Evolutionary conservation across 2,329 filamentous ascomycete genomes (phyloP), one percentile per base, ranked within the genome.

Genomic region (Grosmannia huntii): DNA sequence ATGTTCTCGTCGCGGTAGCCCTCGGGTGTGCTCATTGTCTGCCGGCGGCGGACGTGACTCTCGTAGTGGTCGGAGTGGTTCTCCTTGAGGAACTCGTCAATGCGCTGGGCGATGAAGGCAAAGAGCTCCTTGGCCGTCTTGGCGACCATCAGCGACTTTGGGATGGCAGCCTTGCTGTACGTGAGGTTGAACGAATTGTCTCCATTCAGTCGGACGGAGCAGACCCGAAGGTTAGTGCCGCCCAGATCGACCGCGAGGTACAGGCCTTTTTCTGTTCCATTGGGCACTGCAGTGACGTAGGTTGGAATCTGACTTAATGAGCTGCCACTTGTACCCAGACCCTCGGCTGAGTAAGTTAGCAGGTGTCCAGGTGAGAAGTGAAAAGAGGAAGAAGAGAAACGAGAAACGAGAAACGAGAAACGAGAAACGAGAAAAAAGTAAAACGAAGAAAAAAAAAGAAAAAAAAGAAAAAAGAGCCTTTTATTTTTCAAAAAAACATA

Each of bases 211-310:
- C 89, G 82, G 67, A 99, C 87, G 50, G 92, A 96, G 76, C 94
- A 99, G 67, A 99, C 94, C 66, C 94, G 87, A 74, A 97, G 96
- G 76, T 99, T 99, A 63, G 94, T 99, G 66, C 94, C 94, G 62
- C 94, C 94, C n/a, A 99, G 81, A 68, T 99, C 94, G 63, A 99
- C 91, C 46, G 94, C 92, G 68, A 99, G 84, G 74, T 96, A 99
- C 46, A 96, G 78, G 53, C 94, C 94, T 85, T 96, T 95, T 75
- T 99, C 94, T 4, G 91, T 96, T 66, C 94, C 94, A 80, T 97
- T 94, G 68, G 94, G 94, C 31, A 97, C 91, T 41, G 84, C 86
- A 1, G 94, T 97, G 64, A 99, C 92, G 72, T 96, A 99, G 49
- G 91, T 96, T 9, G 94, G 94, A 67, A 99, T 97, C 75, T 97